Evolutionary conservation across 345 rosid species (phyloP).

Genomic region (Eucalyptus curtisii): DNA sequence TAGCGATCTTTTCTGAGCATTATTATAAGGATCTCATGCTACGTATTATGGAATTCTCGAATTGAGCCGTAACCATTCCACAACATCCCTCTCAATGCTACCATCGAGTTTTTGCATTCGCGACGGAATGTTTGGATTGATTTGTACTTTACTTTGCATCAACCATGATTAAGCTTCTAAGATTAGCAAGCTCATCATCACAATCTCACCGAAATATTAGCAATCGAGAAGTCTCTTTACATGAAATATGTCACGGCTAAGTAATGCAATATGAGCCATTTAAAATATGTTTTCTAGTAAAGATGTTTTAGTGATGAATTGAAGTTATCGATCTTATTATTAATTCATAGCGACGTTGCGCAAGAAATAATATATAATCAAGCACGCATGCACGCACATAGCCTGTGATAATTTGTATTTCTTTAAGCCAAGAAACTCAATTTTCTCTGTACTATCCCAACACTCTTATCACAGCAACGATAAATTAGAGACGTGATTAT

Average conservation of each 20-base stretch:
- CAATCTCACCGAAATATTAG: fast-evolving
- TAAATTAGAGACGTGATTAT: too few relatives aligned
- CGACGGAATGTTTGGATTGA: fast-evolving
- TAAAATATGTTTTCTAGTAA: not conserved
- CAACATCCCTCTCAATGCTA: fast-evolving
- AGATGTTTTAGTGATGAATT: not conserved
- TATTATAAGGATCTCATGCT: not conserved
- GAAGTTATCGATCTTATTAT: fast-evolving
- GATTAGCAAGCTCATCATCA: fast-evolving
- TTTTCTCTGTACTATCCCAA: fast-evolving
- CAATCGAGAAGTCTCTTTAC: fast-evolving
- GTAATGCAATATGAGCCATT: not conserved
- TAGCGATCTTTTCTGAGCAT: fast-evolving
- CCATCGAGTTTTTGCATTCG: not conserved
- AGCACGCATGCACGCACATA: not conserved
- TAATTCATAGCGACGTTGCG: fast-evolving
- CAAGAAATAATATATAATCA: not conserved
- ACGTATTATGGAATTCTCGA: not conserved
- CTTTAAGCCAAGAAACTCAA: not conserved
- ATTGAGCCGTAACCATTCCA: fast-evolving
- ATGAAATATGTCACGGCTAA: fast-evolving
- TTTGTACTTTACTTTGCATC: not conserved
- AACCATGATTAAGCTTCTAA: fast-evolving
- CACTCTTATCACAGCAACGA: not conserved
- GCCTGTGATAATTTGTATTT: not conserved